phyloP scores from a whole-genome alignment of 495 filamentous ascomycete species.

The Antarctomyces pellizariae region DNA sequence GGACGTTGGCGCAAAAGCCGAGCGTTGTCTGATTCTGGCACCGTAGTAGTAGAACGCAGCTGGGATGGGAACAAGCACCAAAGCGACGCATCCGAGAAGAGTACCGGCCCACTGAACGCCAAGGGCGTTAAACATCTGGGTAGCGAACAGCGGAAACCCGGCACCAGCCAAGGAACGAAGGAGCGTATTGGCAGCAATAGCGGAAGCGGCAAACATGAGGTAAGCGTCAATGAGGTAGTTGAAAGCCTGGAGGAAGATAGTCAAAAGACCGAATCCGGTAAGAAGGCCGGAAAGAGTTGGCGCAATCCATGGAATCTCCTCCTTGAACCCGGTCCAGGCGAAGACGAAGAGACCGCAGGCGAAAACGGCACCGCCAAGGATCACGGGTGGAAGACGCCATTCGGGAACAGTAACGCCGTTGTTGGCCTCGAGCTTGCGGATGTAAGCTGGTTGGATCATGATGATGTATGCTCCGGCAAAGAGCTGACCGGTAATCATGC shows the following conservation, averaged over 20 bases:
- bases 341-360: slow-evolving; percentile 69
- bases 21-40: slow-evolving; percentile 36
- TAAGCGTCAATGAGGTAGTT: slow-evolving; percentile 82
- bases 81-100: slow-evolving; percentile 50
- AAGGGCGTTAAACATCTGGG: slow-evolving; percentile 57
- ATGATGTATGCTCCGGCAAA: slow-evolving; percentile 41
- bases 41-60: slow-evolving; percentile 41
- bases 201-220: slow-evolving; percentile 74
- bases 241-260: slow-evolving; percentile 64
- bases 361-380: slow-evolving; percentile 53
- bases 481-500: slow-evolving; percentile 54
- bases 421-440: slow-evolving; percentile 45
- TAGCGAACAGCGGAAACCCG: slow-evolving; percentile 61
- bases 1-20: slow-evolving; percentile 39
- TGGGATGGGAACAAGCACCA: slow-evolving; percentile 49
- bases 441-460: slow-evolving; percentile 41
- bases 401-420: slow-evolving; percentile 55
- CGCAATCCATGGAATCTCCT: slow-evolving; percentile 55
- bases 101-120: slow-evolving; percentile 60
- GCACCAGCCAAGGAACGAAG: slow-evolving; percentile 55
- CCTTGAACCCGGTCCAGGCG: slow-evolving; percentile 48
- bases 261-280: slow-evolving; percentile 36
- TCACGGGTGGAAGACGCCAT: slow-evolving; percentile 65
- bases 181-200: slow-evolving; percentile 79
- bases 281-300: slow-evolving; percentile 47